Percentiles rank a stretch among this genome's conserved stretches.
Conservation (phyloP, 2,329 filamentous ascomycete species). For the Xylariaceae sp. region DNA sequence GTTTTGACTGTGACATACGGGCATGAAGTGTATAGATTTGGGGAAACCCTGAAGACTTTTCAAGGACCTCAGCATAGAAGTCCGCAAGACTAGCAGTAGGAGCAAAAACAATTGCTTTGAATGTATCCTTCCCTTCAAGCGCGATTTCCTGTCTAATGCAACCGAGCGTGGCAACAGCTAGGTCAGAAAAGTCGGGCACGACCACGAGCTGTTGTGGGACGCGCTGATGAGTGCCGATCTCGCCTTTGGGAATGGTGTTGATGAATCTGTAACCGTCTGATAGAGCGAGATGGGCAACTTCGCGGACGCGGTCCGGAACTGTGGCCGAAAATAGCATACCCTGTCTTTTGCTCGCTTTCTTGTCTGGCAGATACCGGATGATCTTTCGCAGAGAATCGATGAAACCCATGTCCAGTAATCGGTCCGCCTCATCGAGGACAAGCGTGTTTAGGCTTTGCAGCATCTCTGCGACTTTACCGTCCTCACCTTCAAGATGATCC, state of each 20-base stretch:
- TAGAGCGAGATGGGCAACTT: slow-evolving; percentile 66
- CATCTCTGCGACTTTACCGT: slow-evolving; percentile 62
- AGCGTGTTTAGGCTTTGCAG: slow-evolving; percentile 69
- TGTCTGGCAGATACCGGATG: slow-evolving; percentile 63
- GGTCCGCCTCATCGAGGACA: slow-evolving; percentile 79
- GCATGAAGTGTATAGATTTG: slow-evolving; percentile 46
- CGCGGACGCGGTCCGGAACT: slow-evolving; percentile 73
- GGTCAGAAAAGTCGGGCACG: slow-evolving; percentile 66
- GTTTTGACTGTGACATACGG: slow-evolving; percentile 47
- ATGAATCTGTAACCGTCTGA: slow-evolving; percentile 73
- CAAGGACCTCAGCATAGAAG: slow-evolving; percentile 46
- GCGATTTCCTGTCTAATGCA: slow-evolving; percentile 47
- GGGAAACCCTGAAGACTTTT: slow-evolving; percentile 37
- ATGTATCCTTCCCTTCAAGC: slow-evolving; percentile 41
- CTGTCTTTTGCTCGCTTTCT: slow-evolving; percentile 54
- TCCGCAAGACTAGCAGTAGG: slow-evolving; percentile 54
- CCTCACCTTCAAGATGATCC: slow-evolving; percentile 73
- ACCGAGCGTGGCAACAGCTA: slow-evolving; percentile 56
- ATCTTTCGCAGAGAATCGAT: slow-evolving; percentile 76
- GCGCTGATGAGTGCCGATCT: slow-evolving; percentile 70
- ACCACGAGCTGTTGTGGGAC: slow-evolving; percentile 70
- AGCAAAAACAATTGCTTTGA: slow-evolving; percentile 84
- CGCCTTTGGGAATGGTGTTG: slow-evolving; percentile 71
- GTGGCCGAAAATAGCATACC: slow-evolving; percentile 87
- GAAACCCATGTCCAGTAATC: slow-evolving; percentile 81